These are phyloP conservation scores for Penicillium sumatraense DNA, from an alignment of 2,329 filamentous ascomycete species.

Conservation along the genomic window DNA sequence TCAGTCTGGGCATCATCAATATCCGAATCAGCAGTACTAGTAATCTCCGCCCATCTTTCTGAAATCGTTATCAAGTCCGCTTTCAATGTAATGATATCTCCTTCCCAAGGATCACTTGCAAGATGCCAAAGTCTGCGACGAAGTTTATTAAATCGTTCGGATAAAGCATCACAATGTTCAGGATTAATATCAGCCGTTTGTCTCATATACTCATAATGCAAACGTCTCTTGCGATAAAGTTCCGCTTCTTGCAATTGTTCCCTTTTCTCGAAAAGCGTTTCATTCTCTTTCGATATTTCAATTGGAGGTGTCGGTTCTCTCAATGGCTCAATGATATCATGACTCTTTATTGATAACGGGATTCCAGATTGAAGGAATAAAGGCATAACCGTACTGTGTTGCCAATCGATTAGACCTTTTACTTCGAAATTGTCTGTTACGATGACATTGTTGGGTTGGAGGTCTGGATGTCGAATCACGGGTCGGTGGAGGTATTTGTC, in stretches of 20 bases:
- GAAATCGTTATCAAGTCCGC: conserved; percentile 22
- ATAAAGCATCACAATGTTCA: conserved; percentile 25
- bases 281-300: conserved; percentile 6
- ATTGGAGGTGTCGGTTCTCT: conserved; percentile 17
- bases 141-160: conserved; percentile 14
- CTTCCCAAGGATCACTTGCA: conserved; percentile 34
- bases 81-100: conserved; percentile 30
- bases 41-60: conserved; percentile 19
- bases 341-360: conserved; percentile 36
- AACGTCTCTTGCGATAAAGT: conserved; percentile 17
- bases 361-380: conserved; percentile 33
- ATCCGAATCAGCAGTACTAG: neutral
- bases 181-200: conserved; percentile 16
- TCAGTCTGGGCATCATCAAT: too few species aligned
- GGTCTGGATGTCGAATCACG: conserved; percentile 28
- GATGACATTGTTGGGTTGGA: conserved; percentile 36
- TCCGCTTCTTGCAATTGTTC: conserved; percentile 21
- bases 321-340: conserved; percentile 23
- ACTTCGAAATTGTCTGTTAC: conserved; percentile 28
- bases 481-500: conserved; percentile 15
- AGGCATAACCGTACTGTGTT: conserved; percentile 32
- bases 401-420: conserved; percentile 35
- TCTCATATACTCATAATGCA: conserved; percentile 30
- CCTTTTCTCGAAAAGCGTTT: conserved; percentile 8
- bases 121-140: conserved; percentile 24